Conservation (phyloP, 768 basidiomycete species). For the Gautieria morchelliformis region DNA sequence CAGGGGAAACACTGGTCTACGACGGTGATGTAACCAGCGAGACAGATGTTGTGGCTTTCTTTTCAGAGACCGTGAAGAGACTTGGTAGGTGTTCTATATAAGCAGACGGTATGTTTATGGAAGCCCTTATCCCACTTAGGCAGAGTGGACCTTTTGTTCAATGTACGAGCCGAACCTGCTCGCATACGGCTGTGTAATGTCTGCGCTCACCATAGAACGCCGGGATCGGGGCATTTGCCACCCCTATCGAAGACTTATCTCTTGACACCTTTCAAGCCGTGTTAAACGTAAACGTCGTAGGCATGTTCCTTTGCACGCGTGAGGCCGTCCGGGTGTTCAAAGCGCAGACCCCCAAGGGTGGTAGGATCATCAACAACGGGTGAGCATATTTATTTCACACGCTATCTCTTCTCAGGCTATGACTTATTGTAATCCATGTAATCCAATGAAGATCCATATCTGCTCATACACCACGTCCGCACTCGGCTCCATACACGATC, state of each 20-base stretch:
- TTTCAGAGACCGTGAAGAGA: slow-evolving; percentile 37
- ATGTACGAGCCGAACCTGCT: slow-evolving; percentile 34
- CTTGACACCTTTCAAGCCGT: slow-evolving; percentile 55
- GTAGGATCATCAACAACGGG: slow-evolving; percentile 23
- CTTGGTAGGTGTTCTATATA: slow-evolving; percentile 36
- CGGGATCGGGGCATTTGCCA: slow-evolving; percentile 41
- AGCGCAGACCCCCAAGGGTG: slow-evolving; percentile 59
- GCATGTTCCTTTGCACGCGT: slow-evolving; percentile 65
- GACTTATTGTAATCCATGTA: too few relatives aligned
- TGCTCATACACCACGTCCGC: slow-evolving; percentile 60
- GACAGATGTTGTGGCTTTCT: slow-evolving; percentile 50
- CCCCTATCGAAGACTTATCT: slow-evolving; percentile 50
- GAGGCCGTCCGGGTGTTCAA: slow-evolving; percentile 72
- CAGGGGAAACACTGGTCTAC: slow-evolving; percentile 31
- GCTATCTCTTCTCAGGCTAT: too few relatives aligned
- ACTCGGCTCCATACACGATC: slow-evolving; percentile 55
- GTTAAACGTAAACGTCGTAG: slow-evolving; percentile 63
- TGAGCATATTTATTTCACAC: background rate
- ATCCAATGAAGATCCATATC: slow-evolving; percentile 47
- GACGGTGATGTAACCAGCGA: slow-evolving; percentile 61
- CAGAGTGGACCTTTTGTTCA: slow-evolving; percentile 69
- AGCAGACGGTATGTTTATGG: background rate
- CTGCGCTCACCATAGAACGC: slow-evolving; percentile 48
- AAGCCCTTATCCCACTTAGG: slow-evolving; percentile 26
- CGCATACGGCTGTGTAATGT: background rate